These are phyloP conservation scores for Mucor mucedo DNA, from an alignment of 371 early-diverging fungal genomes.

Conservation along the genomic window DNA sequence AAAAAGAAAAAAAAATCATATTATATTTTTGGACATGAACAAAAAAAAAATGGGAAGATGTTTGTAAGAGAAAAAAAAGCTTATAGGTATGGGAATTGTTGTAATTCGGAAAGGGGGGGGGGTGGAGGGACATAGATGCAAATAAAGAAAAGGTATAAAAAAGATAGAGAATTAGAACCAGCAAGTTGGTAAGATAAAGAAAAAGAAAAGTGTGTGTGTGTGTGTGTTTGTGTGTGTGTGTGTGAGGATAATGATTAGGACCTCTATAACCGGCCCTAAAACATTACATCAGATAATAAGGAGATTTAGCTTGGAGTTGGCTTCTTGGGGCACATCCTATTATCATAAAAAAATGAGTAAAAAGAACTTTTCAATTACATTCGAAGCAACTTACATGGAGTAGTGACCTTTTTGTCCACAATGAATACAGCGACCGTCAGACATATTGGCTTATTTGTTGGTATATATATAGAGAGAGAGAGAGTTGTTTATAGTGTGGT, in stretches of 20 bases:
- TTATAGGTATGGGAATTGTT: not conserved
- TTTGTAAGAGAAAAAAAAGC: too few species aligned
- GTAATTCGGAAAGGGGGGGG: not conserved
- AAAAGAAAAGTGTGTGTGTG: not conserved
- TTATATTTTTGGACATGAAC: not conserved
- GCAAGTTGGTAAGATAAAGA: not conserved
- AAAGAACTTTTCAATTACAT: not conserved
- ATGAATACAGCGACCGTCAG: slow-evolving; percentile 58
- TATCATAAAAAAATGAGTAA: slow-evolving; percentile 1
- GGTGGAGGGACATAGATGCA: too few species aligned
- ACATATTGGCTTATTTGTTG: slow-evolving; percentile 28
- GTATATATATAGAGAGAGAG: slow-evolving; percentile 5
- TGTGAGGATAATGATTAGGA: not conserved
- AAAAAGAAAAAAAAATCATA: not conserved
- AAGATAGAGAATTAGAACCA: slow-evolving; percentile 3
- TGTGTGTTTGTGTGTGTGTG: not conserved
- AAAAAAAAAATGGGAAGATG: not conserved
- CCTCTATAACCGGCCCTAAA: slow-evolving; percentile 29
- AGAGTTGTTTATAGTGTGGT: not conserved
- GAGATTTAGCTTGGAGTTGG: slow-evolving; percentile 29
- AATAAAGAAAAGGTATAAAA: not conserved
- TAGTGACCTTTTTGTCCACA: slow-evolving; percentile 56
- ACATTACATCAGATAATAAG: not conserved
- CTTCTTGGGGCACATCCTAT: slow-evolving; percentile 51
- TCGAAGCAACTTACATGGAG: slow-evolving; percentile 42